Conservation (phyloP, 495 filamentous ascomycete species). For the Friedmanniomyces simplex region DNA sequence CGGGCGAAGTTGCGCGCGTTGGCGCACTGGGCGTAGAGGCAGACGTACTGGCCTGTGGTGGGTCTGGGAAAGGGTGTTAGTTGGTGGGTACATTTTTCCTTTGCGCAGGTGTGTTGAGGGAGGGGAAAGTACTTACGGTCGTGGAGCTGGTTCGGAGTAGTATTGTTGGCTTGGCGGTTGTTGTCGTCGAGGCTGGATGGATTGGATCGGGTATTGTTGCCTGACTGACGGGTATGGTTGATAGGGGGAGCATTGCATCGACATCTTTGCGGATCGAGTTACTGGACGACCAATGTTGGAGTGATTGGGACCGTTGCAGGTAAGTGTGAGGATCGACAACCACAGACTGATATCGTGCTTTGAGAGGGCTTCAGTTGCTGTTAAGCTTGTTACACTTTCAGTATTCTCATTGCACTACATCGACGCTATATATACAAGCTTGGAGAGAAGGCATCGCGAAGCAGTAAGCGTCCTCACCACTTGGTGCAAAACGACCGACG, state of each 20-base stretch:
- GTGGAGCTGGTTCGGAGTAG: too few relatives aligned
- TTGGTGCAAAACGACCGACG: too few relatives aligned
- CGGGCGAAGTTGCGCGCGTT: slow-evolving; percentile 4
- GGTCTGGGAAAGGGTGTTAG: neutral
- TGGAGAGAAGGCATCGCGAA: too few relatives aligned
- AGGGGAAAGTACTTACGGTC: too few relatives aligned
- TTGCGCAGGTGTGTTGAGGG: too few relatives aligned
- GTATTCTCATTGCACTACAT: too few relatives aligned
- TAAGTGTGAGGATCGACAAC: neutral
- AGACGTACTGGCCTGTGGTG: neutral
- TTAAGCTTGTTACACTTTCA: too few relatives aligned
- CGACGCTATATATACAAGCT: too few relatives aligned
- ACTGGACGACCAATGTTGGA: neutral
- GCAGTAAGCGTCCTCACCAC: too few relatives aligned
- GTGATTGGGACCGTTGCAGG: neutral
- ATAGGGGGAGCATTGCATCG: neutral
- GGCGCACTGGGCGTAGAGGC: slow-evolving; percentile 2
- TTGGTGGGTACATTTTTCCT: too few relatives aligned
- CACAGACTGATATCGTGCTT: too few relatives aligned
- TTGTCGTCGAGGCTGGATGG: neutral
- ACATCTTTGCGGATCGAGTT: neutral
- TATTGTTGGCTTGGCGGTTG: neutral
- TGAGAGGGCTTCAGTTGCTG: too few relatives aligned
- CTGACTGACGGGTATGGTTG: neutral
- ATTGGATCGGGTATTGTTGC: neutral